Conservation (phyloP, 305 asterid genomes). For the Solanum hybrid region DNA sequence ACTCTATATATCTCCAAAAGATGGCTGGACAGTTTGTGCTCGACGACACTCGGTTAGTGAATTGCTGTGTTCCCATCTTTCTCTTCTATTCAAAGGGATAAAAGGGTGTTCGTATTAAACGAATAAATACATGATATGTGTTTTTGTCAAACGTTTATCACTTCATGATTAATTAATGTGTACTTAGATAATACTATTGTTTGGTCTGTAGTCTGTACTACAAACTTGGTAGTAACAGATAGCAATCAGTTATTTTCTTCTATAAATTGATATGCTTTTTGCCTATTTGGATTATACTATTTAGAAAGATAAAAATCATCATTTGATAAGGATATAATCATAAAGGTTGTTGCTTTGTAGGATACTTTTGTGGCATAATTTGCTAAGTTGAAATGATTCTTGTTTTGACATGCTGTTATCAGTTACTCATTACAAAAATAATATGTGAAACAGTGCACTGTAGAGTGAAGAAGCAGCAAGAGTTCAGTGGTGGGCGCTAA, state of each 20-base stretch:
- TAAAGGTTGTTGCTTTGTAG: not conserved
- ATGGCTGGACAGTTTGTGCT: not conserved
- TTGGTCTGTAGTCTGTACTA: not conserved
- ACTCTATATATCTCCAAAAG: not conserved
- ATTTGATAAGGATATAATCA: not conserved
- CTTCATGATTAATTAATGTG: not conserved
- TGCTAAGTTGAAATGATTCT: not conserved
- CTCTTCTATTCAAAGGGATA: not conserved
- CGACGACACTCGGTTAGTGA: not conserved
- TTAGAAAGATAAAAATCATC: not conserved
- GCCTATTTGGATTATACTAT: not conserved
- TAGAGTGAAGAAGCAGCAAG: conserved; percentile 1
- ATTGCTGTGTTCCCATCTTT: not conserved
- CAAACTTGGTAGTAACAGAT: not conserved
- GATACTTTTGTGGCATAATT: not conserved
- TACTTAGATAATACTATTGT: not conserved
- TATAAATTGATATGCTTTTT: not conserved
- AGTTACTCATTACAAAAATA: not conserved
- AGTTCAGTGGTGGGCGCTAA: not conserved
- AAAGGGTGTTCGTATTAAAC: not conserved
- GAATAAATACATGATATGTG: not conserved
- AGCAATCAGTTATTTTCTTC: not conserved
- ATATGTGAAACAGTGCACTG: not conserved
- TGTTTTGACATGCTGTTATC: not conserved
- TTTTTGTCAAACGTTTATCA: not conserved